Conservation (phyloP, 208 protist species). For the Acanthamoeba royreba region DNA sequence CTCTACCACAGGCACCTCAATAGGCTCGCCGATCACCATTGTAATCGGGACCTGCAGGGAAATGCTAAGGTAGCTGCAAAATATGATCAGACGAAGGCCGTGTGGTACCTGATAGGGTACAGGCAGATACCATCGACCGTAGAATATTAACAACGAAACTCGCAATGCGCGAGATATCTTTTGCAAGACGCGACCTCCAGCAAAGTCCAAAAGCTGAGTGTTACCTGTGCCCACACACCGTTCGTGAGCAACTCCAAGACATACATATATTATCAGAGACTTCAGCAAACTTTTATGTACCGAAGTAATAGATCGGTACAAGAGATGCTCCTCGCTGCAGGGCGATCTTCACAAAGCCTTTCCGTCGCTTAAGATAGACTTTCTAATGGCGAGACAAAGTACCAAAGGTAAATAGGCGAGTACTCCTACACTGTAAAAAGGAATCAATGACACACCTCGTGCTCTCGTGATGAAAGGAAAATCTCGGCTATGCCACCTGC, state of each 20-base stretch:
- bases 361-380: slow-evolving; percentile 9
- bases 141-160: background rate
- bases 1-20: background rate
- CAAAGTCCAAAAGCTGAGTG: slow-evolving; percentile 15
- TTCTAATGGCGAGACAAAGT: background rate
- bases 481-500: slow-evolving; percentile 44
- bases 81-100: background rate
- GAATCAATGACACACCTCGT: background rate
- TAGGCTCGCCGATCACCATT: slow-evolving; percentile 28
- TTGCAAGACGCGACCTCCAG: background rate
- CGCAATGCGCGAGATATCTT: background rate
- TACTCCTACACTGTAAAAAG: background rate
- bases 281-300: background rate
- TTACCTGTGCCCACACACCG: background rate
- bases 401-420: background rate
- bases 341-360: slow-evolving; percentile 38
- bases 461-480: slow-evolving; percentile 16
- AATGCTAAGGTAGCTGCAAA: no score
- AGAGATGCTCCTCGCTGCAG: background rate
- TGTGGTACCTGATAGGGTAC: slow-evolving; percentile 14
- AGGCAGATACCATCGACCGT: slow-evolving; percentile 29
- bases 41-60: background rate
- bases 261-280: background rate
- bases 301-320: slow-evolving; percentile 31
- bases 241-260: background rate